phyloP scores from a whole-genome alignment of 805 yeast species.

The Yarrowia yakushimensis region DNA sequence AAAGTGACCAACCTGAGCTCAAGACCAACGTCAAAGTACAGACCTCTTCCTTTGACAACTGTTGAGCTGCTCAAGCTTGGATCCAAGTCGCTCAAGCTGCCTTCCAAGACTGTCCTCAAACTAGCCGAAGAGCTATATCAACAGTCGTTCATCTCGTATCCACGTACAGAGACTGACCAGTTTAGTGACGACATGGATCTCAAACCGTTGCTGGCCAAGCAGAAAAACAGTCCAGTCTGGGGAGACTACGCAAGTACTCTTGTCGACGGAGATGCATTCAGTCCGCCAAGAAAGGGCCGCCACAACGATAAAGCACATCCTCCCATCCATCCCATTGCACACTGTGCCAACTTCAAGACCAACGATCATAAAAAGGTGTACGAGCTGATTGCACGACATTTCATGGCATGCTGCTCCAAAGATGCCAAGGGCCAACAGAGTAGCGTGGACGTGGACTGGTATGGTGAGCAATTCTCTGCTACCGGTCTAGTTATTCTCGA shows the following conservation, averaged over 20 bases:
- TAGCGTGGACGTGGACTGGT: constrained; percentile 68
- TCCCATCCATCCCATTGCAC: constrained; percentile 83
- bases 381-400: constrained; percentile 80
- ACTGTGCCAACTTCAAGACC: constrained; percentile 36
- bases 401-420: constrained; percentile 84
- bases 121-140: constrained; percentile 82
- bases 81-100: constrained; percentile 64
- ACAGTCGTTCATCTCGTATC: constrained; percentile 84
- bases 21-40: constrained; percentile 67
- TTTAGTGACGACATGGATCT: constrained; percentile 79
- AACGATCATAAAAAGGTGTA: constrained; percentile 66
- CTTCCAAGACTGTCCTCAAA: constrained; percentile 74
- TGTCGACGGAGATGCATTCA: constrained; percentile 46
- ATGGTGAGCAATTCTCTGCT: constrained; percentile 64
- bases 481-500: constrained; percentile 73
- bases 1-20: constrained; percentile 40
- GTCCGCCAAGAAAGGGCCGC: constrained; percentile 72
- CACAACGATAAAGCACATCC: constrained; percentile 97
- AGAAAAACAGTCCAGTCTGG: constrained; percentile 57
- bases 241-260: constrained; percentile 59
- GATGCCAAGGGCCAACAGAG: constrained; percentile 81
- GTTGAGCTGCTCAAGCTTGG: constrained; percentile 90
- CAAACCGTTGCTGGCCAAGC: constrained; percentile 56
- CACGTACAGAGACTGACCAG: constrained; percentile 93
- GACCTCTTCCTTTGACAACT: constrained; percentile 90